Evolutionary conservation across 2,329 filamentous ascomycete species (phyloP), one percentile per base, ranked within the genome.

Genomic region (Colletotrichum gigasporum): DNA sequence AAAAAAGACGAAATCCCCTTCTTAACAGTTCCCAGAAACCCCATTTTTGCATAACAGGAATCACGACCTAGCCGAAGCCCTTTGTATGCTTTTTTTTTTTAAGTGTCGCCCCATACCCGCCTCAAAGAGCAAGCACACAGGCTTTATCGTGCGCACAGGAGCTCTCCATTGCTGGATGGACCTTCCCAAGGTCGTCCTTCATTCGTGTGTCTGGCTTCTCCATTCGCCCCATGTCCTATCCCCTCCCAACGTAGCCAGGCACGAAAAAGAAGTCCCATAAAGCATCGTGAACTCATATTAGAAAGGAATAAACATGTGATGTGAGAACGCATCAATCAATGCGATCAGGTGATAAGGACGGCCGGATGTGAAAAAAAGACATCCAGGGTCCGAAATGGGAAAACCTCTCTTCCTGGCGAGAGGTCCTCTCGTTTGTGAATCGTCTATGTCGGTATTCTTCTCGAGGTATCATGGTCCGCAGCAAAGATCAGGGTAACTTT

Each of bases 381-480:
- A 71, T 72, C 70, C 71, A 65, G 69, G 70, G 61, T 71, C 70
- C 68, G 69, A 69, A 70, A 47, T 45, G 18, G 41, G 48, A 52
- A 60, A 54, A 69, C 67, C 68, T 71, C 70, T 71, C 70, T 71
- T 71, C 73, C 72, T 68, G 69, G 68, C 69, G 70, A 63, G 71
- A 73, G 72, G 73, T 74, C 68, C 68, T 71, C 72, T 74, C 72
- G 73, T 71, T n/a, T 74, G 72, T 74, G 69, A 71, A 73, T 74
- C 71, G 74, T 82, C 80, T 82, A 82, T 81, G 74, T 74, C 74
- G 73, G 69, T 65, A 63, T 65, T 67, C 56, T 70, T 70, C 67
- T 71, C 73, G 73, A 82, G 80, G 82, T 83, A 83, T 84, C 82
- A 82, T 82, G 77, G 76, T 77, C 68, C 55, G 70, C 71, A 75